A percentile compares a stretch with the other conserved stretches of the same genome.
phyloP scores from a whole-genome alignment of 768 basidiomycete genomes.

The Heimioporus sp. region DNA sequence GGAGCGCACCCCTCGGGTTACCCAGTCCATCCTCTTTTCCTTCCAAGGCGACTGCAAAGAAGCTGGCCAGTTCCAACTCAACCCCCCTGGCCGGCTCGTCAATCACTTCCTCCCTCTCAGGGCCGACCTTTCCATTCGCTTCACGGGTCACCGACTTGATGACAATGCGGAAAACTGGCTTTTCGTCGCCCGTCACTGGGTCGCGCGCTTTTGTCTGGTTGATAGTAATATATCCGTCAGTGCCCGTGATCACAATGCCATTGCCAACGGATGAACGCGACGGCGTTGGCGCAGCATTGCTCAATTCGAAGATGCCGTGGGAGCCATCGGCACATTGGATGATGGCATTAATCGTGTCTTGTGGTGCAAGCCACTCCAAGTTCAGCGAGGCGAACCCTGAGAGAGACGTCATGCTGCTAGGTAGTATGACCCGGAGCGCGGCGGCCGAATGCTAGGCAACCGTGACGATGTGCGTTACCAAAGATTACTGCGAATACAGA shows the following conservation, averaged over 20 bases:
- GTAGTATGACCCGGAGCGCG: conserved; percentile 59
- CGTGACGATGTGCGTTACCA: background rate
- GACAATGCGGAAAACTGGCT: conserved; percentile 34
- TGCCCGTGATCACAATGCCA: conserved; percentile 54
- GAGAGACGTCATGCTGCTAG: conserved; percentile 49
- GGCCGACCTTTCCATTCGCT: conserved; percentile 15
- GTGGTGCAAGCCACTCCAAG: conserved; percentile 68
- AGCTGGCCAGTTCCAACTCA: conserved; percentile 52
- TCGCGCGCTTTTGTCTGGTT: conserved; percentile 30
- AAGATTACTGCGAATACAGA: background rate
- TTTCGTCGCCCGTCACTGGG: conserved; percentile 21
- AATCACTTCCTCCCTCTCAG: conserved; percentile 43
- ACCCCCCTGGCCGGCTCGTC: conserved; percentile 54
- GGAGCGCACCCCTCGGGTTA: conserved; percentile 59
- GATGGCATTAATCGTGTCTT: conserved; percentile 72
- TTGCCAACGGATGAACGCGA: conserved; percentile 32
- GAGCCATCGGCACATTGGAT: conserved; percentile 45
- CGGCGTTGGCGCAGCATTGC: conserved; percentile 55
- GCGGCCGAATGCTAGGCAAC: conserved; percentile 59
- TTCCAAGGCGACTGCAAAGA: conserved; percentile 50
- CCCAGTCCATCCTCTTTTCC: conserved; percentile 56
- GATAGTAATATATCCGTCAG: conserved; percentile 57
- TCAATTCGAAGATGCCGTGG: conserved; percentile 62
- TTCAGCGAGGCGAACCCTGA: conserved; percentile 67
- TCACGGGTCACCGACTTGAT: conserved; percentile 34